phyloP scores from a whole-genome alignment of 2,329 filamentous ascomycete species.

The Phialophora tarda region DNA sequence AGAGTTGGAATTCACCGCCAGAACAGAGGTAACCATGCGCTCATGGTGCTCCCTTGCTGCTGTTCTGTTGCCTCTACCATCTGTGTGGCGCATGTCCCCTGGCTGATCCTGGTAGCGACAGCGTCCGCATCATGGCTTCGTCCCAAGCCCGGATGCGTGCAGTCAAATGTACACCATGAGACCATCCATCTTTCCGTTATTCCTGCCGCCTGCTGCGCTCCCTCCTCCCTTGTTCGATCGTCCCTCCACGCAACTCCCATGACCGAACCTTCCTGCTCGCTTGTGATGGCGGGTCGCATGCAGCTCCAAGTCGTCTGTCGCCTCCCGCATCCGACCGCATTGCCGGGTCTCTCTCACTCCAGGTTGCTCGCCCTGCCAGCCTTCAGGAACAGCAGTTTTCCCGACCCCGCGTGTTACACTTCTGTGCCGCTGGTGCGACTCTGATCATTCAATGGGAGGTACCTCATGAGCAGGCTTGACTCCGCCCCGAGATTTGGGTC shows the following conservation, averaged over 20 bases:
- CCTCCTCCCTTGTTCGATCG: background rate
- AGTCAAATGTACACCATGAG: background rate
- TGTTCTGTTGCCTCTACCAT: background rate
- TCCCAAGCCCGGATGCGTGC: background rate
- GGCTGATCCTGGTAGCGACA: background rate
- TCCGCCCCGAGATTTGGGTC: slow-evolving; percentile 34
- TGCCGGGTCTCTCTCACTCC: slow-evolving; percentile 23
- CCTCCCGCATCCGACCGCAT: slow-evolving; percentile 24
- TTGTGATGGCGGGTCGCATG: slow-evolving; percentile 10
- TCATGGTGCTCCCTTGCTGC: background rate
- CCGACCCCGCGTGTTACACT: slow-evolving; percentile 13
- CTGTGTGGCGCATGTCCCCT: background rate
- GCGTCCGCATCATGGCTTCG: background rate
- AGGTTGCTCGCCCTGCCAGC: slow-evolving; percentile 1
- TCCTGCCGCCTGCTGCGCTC: background rate
- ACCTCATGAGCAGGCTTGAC: slow-evolving; percentile 4
- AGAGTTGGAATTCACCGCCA: background rate
- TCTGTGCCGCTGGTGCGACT: slow-evolving; percentile 8
- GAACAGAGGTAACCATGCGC: background rate
- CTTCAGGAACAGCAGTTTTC: slow-evolving; percentile 24
- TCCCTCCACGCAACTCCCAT: background rate
- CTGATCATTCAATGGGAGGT: slow-evolving; percentile 1
- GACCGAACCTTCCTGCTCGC: slow-evolving; percentile 6
- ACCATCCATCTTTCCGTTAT: background rate
- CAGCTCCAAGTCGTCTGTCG: slow-evolving; percentile 18